phyloP scores from a whole-genome alignment of 2,329 filamentous ascomycete species.

The Alternaria ventricosa region DNA sequence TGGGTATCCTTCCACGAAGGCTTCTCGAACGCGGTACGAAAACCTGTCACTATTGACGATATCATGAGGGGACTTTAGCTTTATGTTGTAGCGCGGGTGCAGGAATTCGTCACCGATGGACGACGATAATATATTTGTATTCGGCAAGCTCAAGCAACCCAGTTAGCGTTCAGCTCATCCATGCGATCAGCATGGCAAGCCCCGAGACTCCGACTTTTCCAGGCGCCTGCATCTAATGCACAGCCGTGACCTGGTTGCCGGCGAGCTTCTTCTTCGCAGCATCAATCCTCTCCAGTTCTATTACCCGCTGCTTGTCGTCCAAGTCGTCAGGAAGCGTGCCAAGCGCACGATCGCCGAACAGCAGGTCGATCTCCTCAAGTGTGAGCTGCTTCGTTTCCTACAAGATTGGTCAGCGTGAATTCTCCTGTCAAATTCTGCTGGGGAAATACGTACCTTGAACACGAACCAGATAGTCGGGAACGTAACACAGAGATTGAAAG shows the following conservation, averaged over 20 bases:
- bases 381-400: conserved; percentile 52
- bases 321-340: conserved; percentile 56
- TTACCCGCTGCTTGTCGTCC: conserved; percentile 34
- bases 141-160: not conserved
- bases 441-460: conserved; percentile 50
- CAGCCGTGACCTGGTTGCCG: conserved; percentile 16
- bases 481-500: conserved; percentile 55
- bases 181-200: not conserved
- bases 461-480: conserved; percentile 58
- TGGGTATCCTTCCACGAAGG: conserved; percentile 94
- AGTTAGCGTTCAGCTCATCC: not conserved
- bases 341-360: conserved; percentile 62
- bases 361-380: conserved; percentile 64
- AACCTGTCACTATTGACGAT: conserved; percentile 82
- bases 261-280: conserved; percentile 26
- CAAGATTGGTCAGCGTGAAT: conserved; percentile 2
- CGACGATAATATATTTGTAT: not conserved
- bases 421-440: accelerated
- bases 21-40: conserved; percentile 88
- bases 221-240: conserved; percentile 12
- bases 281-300: conserved; percentile 31
- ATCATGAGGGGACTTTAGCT: conserved; percentile 70
- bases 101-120: not conserved
- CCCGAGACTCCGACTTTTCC: not conserved
- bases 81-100: not conserved